A percentile compares a stretch with the other conserved stretches of the same genome.
These are phyloP conservation scores for Blastocystis sp. DNA, from an alignment of 352 stramenopile genomes.

Conservation along the genomic window DNA sequence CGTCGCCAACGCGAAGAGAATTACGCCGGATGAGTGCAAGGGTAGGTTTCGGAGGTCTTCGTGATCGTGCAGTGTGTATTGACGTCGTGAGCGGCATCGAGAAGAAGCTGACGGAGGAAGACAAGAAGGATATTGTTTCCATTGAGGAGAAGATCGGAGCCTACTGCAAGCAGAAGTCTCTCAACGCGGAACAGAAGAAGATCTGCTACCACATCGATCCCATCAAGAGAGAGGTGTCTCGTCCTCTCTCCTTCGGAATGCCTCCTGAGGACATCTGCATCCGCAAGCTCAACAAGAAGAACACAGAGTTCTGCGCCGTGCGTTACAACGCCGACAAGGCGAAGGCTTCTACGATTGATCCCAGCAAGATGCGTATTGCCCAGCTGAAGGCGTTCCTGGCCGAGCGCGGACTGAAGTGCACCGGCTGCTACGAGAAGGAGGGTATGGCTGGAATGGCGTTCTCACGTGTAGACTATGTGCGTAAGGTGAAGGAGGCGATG, in stretches of 20 bases:
- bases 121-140: conserved; percentile 36
- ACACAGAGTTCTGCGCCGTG: conserved; percentile 65
- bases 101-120: conserved; percentile 54
- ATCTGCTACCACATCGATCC: conserved; percentile 70
- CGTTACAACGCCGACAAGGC: conserved; percentile 57
- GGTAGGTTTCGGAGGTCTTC: background rate
- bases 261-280: conserved; percentile 69
- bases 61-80: conserved; percentile 42
- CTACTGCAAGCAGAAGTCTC: conserved; percentile 67
- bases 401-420: conserved; percentile 60
- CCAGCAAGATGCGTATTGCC: conserved; percentile 63
- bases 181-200: conserved; percentile 64
- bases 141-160: conserved; percentile 66
- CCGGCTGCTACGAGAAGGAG: conserved; percentile 68
- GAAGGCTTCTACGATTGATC: background rate
- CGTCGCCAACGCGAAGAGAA: background rate
- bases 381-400: conserved; percentile 66
- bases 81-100: conserved; percentile 68
- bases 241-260: conserved; percentile 68
- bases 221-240: conserved; percentile 66
- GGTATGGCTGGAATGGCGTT: background rate
- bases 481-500: conserved; percentile 68
- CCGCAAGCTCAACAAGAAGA: conserved; percentile 69
- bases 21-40: conserved; percentile 60
- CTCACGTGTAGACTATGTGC: conserved; percentile 50